Evolutionary conservation across 768 basidiomycete genomes (phyloP), one percentile per base, ranked within the genome.

Genomic region (Rhodotorula kratochvilovae): DNA sequence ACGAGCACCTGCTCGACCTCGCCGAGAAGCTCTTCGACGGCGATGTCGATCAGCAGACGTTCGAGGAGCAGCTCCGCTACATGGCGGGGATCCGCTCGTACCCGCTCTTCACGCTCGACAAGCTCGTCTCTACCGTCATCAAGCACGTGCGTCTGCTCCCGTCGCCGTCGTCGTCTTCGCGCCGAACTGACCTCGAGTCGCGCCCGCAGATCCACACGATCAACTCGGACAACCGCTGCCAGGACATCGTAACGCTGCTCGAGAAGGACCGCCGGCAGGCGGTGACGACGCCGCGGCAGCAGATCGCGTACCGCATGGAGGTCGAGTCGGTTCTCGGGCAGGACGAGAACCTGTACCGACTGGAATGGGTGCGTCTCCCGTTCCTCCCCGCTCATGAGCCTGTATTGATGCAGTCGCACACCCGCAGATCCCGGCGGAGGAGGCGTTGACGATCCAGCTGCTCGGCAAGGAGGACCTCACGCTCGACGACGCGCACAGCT

Each of bases 1-100:
- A 98, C 82, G 84, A 87, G 82, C 93, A 95, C 79, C 84, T 93
- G 64, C 83, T 98, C 56, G 90, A 90, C 69, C 89, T 91, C 29
- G 91, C 90, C 77, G 94, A 97, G 81, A 91, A 90, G 83, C 81
- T 94, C 55, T 98, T 98, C 78, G 92, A 93, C 77, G 89, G 86
- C 70, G 94, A 98, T 77, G 84, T 98, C 70, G 95, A 97, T 79
- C 90, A 89, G 78, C 82, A 85, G 31, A 87, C 87, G 29, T 98
- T 92, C 77, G 95, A 98, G 80, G 96, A 98, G 80, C 90, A 94
- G 79, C 87, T 97, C 87, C 83, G 96, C 74, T 93, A 93, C 87
- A 92, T 95, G 83, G 93, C 90, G 81, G 90, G 92, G 42, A 90
- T 87, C 74, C 83, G 93, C 87, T 92, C 93, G 13, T 97, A 92